Conservation (phyloP, 2,329 filamentous ascomycete species). For the Aspergillus floridensis region DNA sequence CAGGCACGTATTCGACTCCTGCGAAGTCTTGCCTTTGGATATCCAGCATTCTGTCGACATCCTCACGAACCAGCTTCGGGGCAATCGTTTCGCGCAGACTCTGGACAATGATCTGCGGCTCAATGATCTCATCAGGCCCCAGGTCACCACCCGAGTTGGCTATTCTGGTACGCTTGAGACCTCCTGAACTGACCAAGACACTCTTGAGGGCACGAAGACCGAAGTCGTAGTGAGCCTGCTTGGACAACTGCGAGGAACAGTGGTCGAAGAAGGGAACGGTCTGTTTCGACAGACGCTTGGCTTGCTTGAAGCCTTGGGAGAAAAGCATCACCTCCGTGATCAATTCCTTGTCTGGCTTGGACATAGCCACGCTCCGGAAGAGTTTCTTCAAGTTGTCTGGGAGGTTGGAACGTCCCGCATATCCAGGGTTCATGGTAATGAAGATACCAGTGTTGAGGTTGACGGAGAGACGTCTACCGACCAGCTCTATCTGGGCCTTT, state of each 20-base stretch:
- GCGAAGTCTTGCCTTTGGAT: slow-evolving; percentile 89
- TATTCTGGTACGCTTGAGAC: slow-evolving; percentile 82
- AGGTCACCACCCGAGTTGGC: slow-evolving; percentile 55
- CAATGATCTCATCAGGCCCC: slow-evolving; percentile 70
- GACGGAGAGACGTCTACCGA: slow-evolving; percentile 84
- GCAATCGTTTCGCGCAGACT: slow-evolving; percentile 98
- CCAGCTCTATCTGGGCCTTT: slow-evolving; percentile 86
- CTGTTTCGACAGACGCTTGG: slow-evolving; percentile 88
- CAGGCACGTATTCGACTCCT: slow-evolving; percentile 87
- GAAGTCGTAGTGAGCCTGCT: slow-evolving; percentile 99
- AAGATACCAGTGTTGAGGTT: slow-evolving; percentile 96
- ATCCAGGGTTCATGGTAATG: slow-evolving; percentile 99
- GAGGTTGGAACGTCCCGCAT: slow-evolving; percentile 94
- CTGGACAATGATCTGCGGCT: slow-evolving; percentile 97
- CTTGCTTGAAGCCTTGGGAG: slow-evolving; percentile 97
- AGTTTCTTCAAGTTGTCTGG: slow-evolving; percentile 99
- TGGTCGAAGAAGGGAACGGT: slow-evolving; percentile 98
- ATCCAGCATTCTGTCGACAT: slow-evolving; percentile 81
- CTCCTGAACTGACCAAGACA: slow-evolving; percentile 95
- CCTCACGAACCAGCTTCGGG: slow-evolving; percentile 88
- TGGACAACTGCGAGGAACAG: slow-evolving; percentile 76
- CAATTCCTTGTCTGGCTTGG: slow-evolving; percentile 97
- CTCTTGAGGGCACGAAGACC: slow-evolving; percentile 97
- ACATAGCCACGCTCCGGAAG: slow-evolving; percentile 99
- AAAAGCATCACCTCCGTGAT: slow-evolving; percentile 99